Base-by-base conservation (phyloP, 2,329 filamentous ascomycete genomes). In the Neonectria faginata region DNA sequence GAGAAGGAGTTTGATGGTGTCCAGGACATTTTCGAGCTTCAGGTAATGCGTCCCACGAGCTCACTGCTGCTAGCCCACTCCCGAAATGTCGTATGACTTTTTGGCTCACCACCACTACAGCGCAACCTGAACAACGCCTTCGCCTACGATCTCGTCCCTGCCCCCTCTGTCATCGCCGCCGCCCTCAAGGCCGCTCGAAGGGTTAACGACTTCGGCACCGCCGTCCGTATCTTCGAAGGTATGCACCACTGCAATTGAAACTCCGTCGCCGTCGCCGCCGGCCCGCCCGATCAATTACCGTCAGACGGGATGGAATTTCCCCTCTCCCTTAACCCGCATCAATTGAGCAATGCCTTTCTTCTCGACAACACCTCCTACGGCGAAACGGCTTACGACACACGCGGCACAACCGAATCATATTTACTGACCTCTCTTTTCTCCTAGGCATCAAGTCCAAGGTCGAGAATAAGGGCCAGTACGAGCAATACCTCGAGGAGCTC, bases 91-190 rank as follows among this genome's bases (percentile, higher is more conserved):
- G 73, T 75, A 75, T 74, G 73, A 75, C 68, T 65, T 74, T 74
- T 71, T 72, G 67, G 67, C 72, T 77, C 64, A 77, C 69, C 66
- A 67, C 62, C 59, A 60, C 56, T 25, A 64, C 74, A 88, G 86
- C 92, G 94, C 83, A 97, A 97, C 86, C 88, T 97, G 79, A 99
- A 99, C 91, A 99, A 99, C 86, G 95, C 94, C 80, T 99, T 99
- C 85, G 96, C 96, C 79, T 99, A 99, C 91, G 96, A 99, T 90
- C 91, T 99, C 78, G 96, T 99, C 73, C 96, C 97, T 78, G 96
- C 95, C 48, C 90, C 95, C 70, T 89, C 92, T 74, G 96, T 99
- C 79, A 88, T 97, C 81, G 89, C 89, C 76, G 94, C 96, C 76
- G 96, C 96, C 70, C 89, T 99, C 76, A 94, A 91, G 84, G 96